Base-by-base conservation (phyloP, 2,329 filamentous ascomycete genomes). In the Dactylellina leptospora region DNA sequence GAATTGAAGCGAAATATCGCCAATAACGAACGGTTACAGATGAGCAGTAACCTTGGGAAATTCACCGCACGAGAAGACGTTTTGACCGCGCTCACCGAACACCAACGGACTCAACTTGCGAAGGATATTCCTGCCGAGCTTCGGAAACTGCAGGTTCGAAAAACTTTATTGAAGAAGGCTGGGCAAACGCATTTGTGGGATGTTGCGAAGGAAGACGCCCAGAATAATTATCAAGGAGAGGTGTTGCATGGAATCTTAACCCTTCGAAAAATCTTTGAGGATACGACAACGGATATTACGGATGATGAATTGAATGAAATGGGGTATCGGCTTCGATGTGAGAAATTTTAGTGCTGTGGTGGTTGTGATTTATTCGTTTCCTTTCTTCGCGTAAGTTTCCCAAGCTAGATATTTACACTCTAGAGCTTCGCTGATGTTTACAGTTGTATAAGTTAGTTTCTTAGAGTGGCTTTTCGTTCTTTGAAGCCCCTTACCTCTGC, bases 131-230 rank as follows among this genome's bases (percentile, higher is more conserved):
- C 48, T 18, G 20, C 47, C 13, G 16, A 30, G 10, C 9, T 61
- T 5, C 33, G 20, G 1, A 48, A 61, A 28, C 18, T 61, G 10
- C 22, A 56, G 25, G 30, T 62, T 28, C 55, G 64, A 22, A 47
- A 44, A 30, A 42, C 48, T 11, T 22, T 70, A 22, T 10, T 70
- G 28, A 70, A 62, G 18, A 56, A 47, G n/a, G 55, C 42, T 10
- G 64, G 27, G 0, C 55, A 70, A 23, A 45, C 11, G 9, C 42
- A 61, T 9, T 33, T 70, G 40, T 70, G 64, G 64, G 48, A 70
- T 38, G 48, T 70, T n/a, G 64, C 55, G 13, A 62, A 61, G 50
- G 27, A 56, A 30, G 64, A 70, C 20, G 4, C 55, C 4, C 54
- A 25, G 30, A 47, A 50, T 16, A 23, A 56, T 1, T 70, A 56